These are phyloP conservation scores for Geum urbanum DNA, from an alignment of 306 rosid species.

Conservation along the genomic window DNA sequence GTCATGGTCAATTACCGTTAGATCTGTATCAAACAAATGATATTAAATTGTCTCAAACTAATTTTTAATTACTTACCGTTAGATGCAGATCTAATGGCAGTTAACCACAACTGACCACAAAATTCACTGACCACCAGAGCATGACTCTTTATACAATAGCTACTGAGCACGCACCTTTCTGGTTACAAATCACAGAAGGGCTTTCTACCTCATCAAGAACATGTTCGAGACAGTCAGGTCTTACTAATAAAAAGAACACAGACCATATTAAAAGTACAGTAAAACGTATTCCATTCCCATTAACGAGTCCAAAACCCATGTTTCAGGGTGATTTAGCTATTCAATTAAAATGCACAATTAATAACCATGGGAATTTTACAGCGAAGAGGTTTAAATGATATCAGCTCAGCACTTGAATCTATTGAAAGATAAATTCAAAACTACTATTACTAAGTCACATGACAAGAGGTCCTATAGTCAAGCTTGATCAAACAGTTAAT, in stretches of 20 bases:
- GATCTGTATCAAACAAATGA: no score
- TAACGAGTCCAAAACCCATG: background rate
- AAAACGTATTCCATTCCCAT: background rate
- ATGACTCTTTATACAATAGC: no score
- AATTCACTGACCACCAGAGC: no score
- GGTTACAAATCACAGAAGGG: no score
- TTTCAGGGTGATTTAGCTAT: background rate
- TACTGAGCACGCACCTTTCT: no score
- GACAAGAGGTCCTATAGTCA: conserved; percentile 22
- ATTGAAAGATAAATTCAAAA: background rate
- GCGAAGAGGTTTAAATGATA: background rate
- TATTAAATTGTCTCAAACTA: no score
- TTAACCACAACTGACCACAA: no score
- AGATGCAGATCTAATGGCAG: no score
- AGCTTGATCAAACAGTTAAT: conserved; percentile 3
- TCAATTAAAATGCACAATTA: background rate
- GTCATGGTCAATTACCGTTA: no score
- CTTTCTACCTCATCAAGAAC: no score
- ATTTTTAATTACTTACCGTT: no score
- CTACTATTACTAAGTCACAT: background rate
- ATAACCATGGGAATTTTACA: background rate
- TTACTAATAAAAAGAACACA: background rate
- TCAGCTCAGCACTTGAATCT: conserved; percentile 1
- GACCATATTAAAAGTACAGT: background rate
- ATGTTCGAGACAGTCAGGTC: background rate